Percentiles rank a stretch among this genome's conserved stretches.
phyloP scores from a whole-genome alignment of 257 asterid species.

The Solanum etuberosum region DNA sequence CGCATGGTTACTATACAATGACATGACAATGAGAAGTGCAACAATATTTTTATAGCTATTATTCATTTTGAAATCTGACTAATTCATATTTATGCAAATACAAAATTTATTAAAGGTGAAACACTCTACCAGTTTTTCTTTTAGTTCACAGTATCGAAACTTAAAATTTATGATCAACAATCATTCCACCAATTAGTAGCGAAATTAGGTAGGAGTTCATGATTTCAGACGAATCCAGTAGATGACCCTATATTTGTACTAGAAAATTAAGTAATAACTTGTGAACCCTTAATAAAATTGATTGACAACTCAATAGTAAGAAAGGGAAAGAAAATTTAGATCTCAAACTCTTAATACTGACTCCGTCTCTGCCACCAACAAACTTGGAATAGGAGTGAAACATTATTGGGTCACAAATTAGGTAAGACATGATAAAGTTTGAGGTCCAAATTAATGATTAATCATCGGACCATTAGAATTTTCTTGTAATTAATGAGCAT shows the following conservation, averaged over 20 bases:
- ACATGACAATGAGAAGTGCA: not conserved
- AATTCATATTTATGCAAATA: not conserved
- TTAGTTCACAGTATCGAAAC: not conserved
- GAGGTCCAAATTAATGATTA: not conserved
- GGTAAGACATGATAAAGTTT: not conserved
- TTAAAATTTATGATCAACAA: not conserved
- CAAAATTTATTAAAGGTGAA: not conserved
- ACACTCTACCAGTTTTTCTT: not conserved
- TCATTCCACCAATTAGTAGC: too few relatives aligned
- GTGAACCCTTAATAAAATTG: too few relatives aligned
- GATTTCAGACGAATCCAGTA: too few relatives aligned
- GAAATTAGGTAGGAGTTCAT: too few relatives aligned
- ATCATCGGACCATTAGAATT: not conserved
- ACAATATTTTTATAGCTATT: not conserved
- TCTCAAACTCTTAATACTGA: too few relatives aligned
- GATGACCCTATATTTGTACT: too few relatives aligned
- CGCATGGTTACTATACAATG: not conserved
- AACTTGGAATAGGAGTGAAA: not conserved
- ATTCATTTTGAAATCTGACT: not conserved
- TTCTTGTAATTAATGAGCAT: not conserved
- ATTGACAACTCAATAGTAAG: too few relatives aligned
- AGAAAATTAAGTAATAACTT: too few relatives aligned
- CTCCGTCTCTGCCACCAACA: too few relatives aligned
- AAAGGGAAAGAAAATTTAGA: too few relatives aligned
- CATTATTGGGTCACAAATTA: not conserved